Base-by-base conservation (phyloP, 2,329 filamentous ascomycete species). In the Rosellinia necatrix region DNA sequence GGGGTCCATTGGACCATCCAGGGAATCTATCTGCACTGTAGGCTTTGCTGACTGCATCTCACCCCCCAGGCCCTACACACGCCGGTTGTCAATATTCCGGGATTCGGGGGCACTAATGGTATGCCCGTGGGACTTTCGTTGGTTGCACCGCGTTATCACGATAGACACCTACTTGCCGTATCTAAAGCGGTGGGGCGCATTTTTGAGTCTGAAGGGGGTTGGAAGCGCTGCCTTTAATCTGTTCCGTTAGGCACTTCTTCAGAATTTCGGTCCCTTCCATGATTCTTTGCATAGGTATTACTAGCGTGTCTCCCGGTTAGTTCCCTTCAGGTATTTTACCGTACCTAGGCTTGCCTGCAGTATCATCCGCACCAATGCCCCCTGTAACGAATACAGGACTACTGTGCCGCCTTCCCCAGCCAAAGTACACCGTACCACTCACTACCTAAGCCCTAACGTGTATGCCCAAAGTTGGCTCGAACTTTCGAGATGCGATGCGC, bases 11-110 rank as follows among this genome's bases (percentile, higher is more conserved):
- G 6, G 9, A 7, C 5, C 19, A 40, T 30, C 15, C n/a, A n/a
- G n/a, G n/a, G n/a, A n/a, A n/a, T n/a, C n/a, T n/a, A n/a, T n/a
- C n/a, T n/a, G n/a, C n/a, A n/a, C n/a, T n/a, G n/a, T n/a, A n/a
- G n/a, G 21, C 5, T 3, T 13, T 29, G 12, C 43, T 58, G 41
- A 47, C 24, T 8, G 22, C n/a, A 10, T 19, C 50, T 21, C 8
- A 12, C 32, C 3, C 9, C 9, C 12, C n/a, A 76, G 73, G 74
- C 73, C 9, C 70, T 88, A 12, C 85, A 89, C 58, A 80, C 77
- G 1, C 86, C 86, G 0, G 82, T 84, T 0, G 70, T 88, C n/a
- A 88, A 88, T 56, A 68, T 89, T 0, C 84, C 85, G 0, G 85
- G 84, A 0, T 88, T 89, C 61, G 70, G 75, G 29, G 85, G 86